Evolutionary conservation across 1,284 basidiomycete genomes (phyloP).

Genomic region (Malassezia vespertilionis): DNA sequence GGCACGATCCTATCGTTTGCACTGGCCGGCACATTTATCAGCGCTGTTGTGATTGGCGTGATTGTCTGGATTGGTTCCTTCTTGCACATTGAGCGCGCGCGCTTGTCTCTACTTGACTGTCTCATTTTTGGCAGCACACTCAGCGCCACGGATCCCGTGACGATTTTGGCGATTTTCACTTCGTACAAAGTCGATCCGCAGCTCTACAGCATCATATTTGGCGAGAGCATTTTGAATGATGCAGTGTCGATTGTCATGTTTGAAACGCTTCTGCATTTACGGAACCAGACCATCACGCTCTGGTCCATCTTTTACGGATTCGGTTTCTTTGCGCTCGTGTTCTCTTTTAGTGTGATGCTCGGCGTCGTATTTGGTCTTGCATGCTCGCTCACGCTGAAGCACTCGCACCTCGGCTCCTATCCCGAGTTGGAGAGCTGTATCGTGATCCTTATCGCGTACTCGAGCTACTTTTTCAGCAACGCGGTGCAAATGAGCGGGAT

Average conservation of each 20-base stretch:
- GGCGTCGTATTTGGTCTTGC: slow-evolving; percentile 81
- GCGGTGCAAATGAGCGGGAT: slow-evolving; percentile 90
- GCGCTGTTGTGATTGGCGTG: slow-evolving; percentile 87
- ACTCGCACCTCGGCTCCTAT: slow-evolving; percentile 74
- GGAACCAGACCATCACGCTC: slow-evolving; percentile 75
- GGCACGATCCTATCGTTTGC: slow-evolving; percentile 76
- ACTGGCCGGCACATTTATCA: slow-evolving; percentile 91
- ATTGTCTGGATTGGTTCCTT: slow-evolving; percentile 65
- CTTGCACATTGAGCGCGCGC: slow-evolving; percentile 55
- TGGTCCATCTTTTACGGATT: slow-evolving; percentile 85
- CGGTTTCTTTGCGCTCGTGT: slow-evolving; percentile 90
- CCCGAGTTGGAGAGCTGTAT: slow-evolving; percentile 79
- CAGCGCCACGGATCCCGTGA: slow-evolving; percentile 94
- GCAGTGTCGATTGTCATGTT: slow-evolving; percentile 99
- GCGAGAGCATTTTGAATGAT: slow-evolving; percentile 92
- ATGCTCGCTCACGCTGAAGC: slow-evolving; percentile 85
- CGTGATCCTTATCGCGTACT: slow-evolving; percentile 86
- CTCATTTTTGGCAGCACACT: slow-evolving; percentile 91
- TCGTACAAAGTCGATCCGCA: slow-evolving; percentile 98
- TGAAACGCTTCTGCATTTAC: slow-evolving; percentile 76
- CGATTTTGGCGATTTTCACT: slow-evolving; percentile 96
- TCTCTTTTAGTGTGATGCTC: slow-evolving; percentile 82
- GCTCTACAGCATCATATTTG: slow-evolving; percentile 93
- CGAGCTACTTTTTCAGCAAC: slow-evolving; percentile 97
- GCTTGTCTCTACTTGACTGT: slow-evolving; percentile 57